Evolutionary conservation across 140 eudicot genomes (phyloP).

Genomic region (Ambrosia hybrid): DNA sequence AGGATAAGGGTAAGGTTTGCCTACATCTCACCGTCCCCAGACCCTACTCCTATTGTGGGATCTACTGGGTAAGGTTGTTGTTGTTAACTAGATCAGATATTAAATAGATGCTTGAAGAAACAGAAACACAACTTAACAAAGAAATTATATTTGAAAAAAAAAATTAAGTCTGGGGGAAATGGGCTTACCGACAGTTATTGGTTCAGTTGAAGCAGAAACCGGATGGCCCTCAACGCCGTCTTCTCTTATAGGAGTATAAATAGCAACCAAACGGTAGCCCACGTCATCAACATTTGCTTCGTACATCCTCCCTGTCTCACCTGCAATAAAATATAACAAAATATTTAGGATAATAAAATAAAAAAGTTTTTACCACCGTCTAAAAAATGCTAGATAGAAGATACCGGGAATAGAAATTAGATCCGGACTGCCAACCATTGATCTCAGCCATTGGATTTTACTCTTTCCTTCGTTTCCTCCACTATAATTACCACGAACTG

Average conservation of each 20-base stretch:
- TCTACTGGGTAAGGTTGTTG: no score
- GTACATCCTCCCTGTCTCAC: constrained; percentile 97
- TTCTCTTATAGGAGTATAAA: constrained; percentile 93
- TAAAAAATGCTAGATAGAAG: constrained; percentile 7
- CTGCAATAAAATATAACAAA: constrained; percentile 34
- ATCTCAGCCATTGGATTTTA: constrained; percentile 96
- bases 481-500: constrained; percentile 82
- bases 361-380: background rate
- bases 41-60: no score
- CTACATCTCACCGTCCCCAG: no score
- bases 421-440: constrained; percentile 99
- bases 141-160: background rate
- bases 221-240: constrained; percentile 94
- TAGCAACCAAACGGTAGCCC: constrained; percentile 88
- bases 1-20: no score
- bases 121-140: constrained; percentile 7
- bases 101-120: background rate
- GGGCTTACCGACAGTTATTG: constrained; percentile 79
- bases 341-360: background rate
- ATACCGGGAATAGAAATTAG: constrained; percentile 91
- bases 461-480: constrained; percentile 99
- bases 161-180: background rate
- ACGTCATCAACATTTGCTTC: constrained; percentile 99
- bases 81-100: background rate
- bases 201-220: constrained; percentile 93